Percentiles rank a stretch among this genome's conserved stretches.
These are phyloP conservation scores for Calycina herbarum DNA, from an alignment of 2,329 filamentous ascomycete species.

Conservation along the genomic window DNA sequence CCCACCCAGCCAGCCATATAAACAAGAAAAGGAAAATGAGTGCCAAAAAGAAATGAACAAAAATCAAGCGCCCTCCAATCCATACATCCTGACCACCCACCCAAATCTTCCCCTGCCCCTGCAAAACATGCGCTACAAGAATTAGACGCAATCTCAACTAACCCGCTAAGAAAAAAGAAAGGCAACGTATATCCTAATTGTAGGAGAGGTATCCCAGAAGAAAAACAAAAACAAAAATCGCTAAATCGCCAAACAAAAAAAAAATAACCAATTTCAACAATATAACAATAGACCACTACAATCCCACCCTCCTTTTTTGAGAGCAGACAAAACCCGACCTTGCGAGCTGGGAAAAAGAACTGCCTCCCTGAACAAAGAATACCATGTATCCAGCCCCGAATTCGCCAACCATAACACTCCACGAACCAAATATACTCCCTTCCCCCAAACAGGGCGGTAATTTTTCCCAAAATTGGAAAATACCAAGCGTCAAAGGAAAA, in stretches of 20 bases:
- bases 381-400: slow-evolving; percentile 30
- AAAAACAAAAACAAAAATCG: slow-evolving; percentile 14
- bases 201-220: slow-evolving; percentile 18
- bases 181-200: slow-evolving; percentile 1
- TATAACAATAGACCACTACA: slow-evolving; percentile 12
- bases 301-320: slow-evolving; percentile 24
- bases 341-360: slow-evolving; percentile 44
- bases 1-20: slow-evolving; percentile 7
- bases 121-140: background rate
- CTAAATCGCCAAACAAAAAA: slow-evolving; percentile 18
- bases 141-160: background rate
- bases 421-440: slow-evolving; percentile 8
- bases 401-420: slow-evolving; percentile 9
- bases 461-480: background rate
- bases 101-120: background rate
- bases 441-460: slow-evolving; percentile 5
- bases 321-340: slow-evolving; percentile 32
- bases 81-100: background rate
- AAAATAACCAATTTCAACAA: slow-evolving; percentile 9
- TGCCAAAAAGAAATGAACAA: background rate
- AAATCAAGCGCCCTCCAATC: background rate
- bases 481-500: slow-evolving; percentile 30
- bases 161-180: background rate
- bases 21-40: background rate
- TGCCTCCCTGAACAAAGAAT: slow-evolving; percentile 40